Conservation (phyloP, 768 basidiomycete species). For the Termitomyces sp. region DNA sequence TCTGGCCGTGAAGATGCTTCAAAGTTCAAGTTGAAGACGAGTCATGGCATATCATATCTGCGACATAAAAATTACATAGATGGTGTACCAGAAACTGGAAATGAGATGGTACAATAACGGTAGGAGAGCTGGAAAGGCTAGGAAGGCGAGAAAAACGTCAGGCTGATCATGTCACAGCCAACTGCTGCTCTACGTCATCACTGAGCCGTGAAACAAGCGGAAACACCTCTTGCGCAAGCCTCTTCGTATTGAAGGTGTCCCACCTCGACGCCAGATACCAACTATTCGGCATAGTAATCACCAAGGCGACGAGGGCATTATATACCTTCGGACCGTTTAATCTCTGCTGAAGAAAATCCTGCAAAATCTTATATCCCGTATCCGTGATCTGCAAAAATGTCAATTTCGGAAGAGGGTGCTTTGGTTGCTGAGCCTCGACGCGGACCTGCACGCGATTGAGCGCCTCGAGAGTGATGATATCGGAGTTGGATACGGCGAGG, state of each 20-base stretch:
- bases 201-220: background rate
- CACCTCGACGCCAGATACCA: background rate
- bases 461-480: slow-evolving; percentile 1
- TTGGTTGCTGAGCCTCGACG: background rate
- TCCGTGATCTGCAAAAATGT: background rate
- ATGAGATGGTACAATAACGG: background rate
- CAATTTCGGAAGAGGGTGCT: background rate
- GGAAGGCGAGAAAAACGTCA: background rate
- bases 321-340: background rate
- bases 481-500: slow-evolving; percentile 1
- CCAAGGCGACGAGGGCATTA: background rate
- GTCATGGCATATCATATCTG: background rate
- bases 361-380: background rate
- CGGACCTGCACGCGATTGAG: background rate
- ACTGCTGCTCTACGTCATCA: background rate
- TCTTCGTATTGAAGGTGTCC: background rate
- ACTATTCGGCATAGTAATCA: background rate
- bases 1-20: too few relatives aligned
- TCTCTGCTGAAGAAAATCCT: background rate
- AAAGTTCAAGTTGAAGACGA: too few relatives aligned
- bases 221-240: background rate
- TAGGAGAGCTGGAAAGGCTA: background rate
- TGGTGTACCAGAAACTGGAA: background rate
- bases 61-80: background rate
- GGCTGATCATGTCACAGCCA: background rate